Percentiles rank a stretch among this genome's conserved stretches.
phyloP scores from a whole-genome alignment of 2,329 filamentous ascomycete genomes.

The Huntiella savannae region DNA sequence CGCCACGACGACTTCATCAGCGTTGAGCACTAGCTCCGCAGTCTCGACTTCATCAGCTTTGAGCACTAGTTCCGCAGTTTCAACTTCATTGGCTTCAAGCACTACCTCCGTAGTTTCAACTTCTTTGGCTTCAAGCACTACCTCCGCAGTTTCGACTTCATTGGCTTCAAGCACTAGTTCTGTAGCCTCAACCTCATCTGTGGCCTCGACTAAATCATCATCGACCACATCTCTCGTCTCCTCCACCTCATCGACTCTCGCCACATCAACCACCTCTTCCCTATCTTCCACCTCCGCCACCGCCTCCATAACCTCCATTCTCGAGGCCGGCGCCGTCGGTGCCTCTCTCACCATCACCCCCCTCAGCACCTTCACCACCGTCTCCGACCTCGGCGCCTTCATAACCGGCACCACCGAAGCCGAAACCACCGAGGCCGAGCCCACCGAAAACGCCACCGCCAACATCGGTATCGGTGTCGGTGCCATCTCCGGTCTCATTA shows the following conservation, averaged over 20 bases:
- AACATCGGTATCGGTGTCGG: conserved; percentile 9
- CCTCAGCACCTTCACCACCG: conserved; percentile 4
- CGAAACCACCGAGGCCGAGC: conserved; percentile 1
- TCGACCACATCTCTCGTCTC: not conserved
- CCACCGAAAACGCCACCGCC: not conserved
- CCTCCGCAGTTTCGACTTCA: not conserved
- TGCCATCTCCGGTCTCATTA: conserved; percentile 8
- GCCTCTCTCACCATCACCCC: not conserved
- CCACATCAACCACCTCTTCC: not conserved
- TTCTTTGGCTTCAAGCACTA: not conserved
- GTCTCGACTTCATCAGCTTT: not conserved
- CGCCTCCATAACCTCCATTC: conserved; percentile 2
- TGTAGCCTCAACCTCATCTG: not conserved
- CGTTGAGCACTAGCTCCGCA: not conserved
- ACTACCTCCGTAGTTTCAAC: not conserved
- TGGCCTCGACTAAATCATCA: not conserved
- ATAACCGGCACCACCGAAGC: conserved; percentile 6
- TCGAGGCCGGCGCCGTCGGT: not conserved
- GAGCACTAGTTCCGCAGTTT: not conserved
- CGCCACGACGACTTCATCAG: not conserved
- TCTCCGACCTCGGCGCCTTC: conserved; percentile 6
- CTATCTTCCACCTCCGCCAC: not conserved
- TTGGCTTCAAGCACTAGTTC: not conserved
- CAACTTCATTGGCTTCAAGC: not conserved
- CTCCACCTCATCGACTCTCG: not conserved